Evolutionary conservation across 2,329 filamentous ascomycete species (phyloP).

Genomic region (Penicillium decumbens): DNA sequence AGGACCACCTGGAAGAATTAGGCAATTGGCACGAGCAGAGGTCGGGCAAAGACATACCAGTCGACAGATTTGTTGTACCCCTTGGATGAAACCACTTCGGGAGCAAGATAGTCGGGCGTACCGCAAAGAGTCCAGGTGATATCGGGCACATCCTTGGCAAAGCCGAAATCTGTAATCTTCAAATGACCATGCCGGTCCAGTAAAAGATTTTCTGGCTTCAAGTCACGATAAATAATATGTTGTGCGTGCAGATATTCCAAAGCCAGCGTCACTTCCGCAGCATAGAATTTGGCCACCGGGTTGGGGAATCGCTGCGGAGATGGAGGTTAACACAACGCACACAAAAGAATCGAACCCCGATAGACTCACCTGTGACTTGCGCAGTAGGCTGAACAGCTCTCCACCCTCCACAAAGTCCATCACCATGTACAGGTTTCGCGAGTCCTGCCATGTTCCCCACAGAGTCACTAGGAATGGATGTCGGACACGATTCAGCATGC

Average conservation of each 20-base stretch:
- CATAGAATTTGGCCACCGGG: conserved; percentile 98
- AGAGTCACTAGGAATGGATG: conserved; percentile 96
- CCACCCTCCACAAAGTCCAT: conserved; percentile 99
- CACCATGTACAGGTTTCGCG: conserved; percentile 97
- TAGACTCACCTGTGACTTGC: conserved; percentile 76
- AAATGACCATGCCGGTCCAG: conserved; percentile 89
- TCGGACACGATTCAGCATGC: conserved; percentile 94
- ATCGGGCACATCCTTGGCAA: conserved; percentile 95
- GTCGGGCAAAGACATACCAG: conserved; percentile 62
- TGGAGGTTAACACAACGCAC: not conserved
- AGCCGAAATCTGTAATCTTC: conserved; percentile 98
- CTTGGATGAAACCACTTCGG: conserved; percentile 97
- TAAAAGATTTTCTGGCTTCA: conserved; percentile 92
- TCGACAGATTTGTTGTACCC: conserved; percentile 99
- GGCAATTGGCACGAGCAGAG: conserved; percentile 9
- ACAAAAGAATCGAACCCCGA: not conserved
- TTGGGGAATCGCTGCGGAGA: conserved; percentile 81
- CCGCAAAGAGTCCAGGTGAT: conserved; percentile 99
- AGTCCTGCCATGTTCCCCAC: conserved; percentile 97
- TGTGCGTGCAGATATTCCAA: conserved; percentile 91
- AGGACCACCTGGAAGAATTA: conserved; percentile 71
- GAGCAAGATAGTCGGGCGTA: conserved; percentile 94
- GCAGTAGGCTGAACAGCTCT: conserved; percentile 88
- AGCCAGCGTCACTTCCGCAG: conserved; percentile 91
- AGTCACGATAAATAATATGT: conserved; percentile 95